These are phyloP conservation scores for Zarea fungicola DNA, from an alignment of 2,329 filamentous ascomycete genomes.

Conservation along the genomic window DNA sequence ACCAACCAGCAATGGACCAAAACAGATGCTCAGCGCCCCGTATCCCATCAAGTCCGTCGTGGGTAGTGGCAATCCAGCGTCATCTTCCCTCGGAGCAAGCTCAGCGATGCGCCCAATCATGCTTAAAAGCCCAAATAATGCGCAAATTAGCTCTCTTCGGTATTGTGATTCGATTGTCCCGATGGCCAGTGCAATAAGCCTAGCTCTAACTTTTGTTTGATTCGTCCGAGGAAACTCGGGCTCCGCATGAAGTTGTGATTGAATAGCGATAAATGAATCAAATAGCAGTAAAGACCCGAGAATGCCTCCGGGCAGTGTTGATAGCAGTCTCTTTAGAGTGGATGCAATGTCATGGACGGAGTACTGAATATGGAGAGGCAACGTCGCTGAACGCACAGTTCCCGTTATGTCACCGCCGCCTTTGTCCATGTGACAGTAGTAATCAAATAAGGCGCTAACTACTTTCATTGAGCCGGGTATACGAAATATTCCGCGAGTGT, in stretches of 20 bases:
- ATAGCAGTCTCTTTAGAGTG: constrained; percentile 61
- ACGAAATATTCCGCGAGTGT: constrained; percentile 56
- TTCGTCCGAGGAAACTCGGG: constrained; percentile 49
- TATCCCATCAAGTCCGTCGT: constrained; percentile 61
- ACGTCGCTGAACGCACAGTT: constrained; percentile 53
- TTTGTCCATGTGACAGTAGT: constrained; percentile 51
- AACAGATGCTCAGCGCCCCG: constrained; percentile 55
- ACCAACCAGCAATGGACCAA: constrained; percentile 59
- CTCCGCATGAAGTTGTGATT: constrained; percentile 48
- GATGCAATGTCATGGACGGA: constrained; percentile 62
- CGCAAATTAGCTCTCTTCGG: constrained; percentile 59
- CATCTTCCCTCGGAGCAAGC: constrained; percentile 46
- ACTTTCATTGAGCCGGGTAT: constrained; percentile 54
- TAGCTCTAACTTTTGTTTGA: constrained; percentile 52
- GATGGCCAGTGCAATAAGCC: constrained; percentile 61
- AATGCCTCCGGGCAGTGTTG: constrained; percentile 59
- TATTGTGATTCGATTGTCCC: constrained; percentile 54
- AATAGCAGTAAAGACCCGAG: constrained; percentile 58
- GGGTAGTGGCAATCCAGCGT: constrained; percentile 45
- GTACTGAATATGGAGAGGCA: constrained; percentile 55
- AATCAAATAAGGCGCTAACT: constrained; percentile 56
- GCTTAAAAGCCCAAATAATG: constrained; percentile 60
- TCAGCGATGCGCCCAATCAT: constrained; percentile 56
- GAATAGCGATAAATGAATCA: constrained; percentile 56
- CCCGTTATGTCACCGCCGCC: constrained; percentile 46